A percentile compares a stretch with the other conserved stretches of the same genome.
Conservation (phyloP, 352 stramenopile species). For the Phytophthora syringae region DNA sequence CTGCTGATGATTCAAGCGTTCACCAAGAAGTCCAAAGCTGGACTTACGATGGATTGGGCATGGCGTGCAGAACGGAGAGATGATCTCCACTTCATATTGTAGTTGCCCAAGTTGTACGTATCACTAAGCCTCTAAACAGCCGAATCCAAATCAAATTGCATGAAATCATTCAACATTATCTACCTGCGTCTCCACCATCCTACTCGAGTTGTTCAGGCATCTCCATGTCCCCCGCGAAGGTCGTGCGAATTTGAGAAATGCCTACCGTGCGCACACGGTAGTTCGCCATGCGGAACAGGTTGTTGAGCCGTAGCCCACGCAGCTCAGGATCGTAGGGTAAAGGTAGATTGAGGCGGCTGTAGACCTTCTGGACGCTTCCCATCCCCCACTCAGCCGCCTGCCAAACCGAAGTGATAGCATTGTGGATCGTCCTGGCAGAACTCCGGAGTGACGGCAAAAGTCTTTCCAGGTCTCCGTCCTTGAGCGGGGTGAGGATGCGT, state of each 20-base stretch:
- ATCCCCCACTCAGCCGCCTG: not conserved
- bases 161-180: not conserved
- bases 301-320: not conserved
- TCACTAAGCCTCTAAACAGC: not conserved
- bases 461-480: not conserved
- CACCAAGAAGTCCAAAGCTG: not conserved
- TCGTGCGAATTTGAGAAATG: conserved; percentile 1
- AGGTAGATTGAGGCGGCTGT: not conserved
- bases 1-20: not conserved
- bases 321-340: not conserved
- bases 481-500: not conserved
- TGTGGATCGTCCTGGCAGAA: not conserved
- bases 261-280: conserved; percentile 11
- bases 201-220: not conserved
- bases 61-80: not conserved
- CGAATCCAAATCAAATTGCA: not conserved
- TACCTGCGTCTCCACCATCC: not conserved
- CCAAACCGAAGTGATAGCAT: conserved; percentile 5
- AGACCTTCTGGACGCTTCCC: conserved; percentile 3
- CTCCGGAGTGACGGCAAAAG: not conserved
- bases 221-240: conserved; percentile 3
- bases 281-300: conserved; percentile 8
- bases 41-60: not conserved
- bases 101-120: not conserved
- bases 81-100: not conserved